These are phyloP conservation scores for Flaveria floridana DNA, from an alignment of 140 eudicot genomes.

Conservation along the genomic window DNA sequence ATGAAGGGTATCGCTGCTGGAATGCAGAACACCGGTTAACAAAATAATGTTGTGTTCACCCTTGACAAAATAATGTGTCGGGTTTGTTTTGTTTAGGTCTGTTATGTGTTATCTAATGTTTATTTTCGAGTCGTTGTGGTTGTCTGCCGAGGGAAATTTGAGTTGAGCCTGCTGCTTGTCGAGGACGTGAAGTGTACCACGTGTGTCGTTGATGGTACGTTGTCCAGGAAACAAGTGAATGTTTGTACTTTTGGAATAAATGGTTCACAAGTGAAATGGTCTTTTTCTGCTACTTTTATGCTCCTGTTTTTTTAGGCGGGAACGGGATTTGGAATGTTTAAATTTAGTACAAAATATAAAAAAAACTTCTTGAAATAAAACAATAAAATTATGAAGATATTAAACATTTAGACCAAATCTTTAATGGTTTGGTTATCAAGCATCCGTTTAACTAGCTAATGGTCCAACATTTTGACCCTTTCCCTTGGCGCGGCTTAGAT, in stretches of 20 bases:
- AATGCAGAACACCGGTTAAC: constrained; percentile 93
- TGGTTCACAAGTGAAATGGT: constrained; percentile 21
- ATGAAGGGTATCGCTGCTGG: constrained; percentile 99
- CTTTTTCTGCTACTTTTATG: background rate
- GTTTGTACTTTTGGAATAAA: constrained; percentile 33
- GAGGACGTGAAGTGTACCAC: constrained; percentile 16
- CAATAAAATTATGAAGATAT: too few species aligned
- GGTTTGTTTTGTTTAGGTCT: constrained; percentile 4
- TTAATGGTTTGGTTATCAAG: too few species aligned
- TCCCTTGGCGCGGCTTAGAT: too few species aligned
- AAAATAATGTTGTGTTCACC: background rate
- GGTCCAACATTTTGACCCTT: too few species aligned
- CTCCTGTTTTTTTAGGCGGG: background rate
- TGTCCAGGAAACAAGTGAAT: constrained; percentile 21
- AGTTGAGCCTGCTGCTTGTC: constrained; percentile 32
- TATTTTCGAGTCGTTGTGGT: constrained; percentile 24
- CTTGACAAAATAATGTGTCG: background rate
- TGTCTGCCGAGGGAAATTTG: constrained; percentile 30
- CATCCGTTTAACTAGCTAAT: too few species aligned
- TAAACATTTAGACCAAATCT: too few species aligned
- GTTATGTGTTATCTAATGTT: constrained; percentile 21
- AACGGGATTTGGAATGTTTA: background rate
- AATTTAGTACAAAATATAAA: background rate
- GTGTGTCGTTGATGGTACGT: constrained; percentile 24
- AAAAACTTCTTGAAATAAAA: background rate